phyloP scores from a whole-genome alignment of 2,329 filamentous ascomycete genomes.

The Dothiorella sarmentorum region DNA sequence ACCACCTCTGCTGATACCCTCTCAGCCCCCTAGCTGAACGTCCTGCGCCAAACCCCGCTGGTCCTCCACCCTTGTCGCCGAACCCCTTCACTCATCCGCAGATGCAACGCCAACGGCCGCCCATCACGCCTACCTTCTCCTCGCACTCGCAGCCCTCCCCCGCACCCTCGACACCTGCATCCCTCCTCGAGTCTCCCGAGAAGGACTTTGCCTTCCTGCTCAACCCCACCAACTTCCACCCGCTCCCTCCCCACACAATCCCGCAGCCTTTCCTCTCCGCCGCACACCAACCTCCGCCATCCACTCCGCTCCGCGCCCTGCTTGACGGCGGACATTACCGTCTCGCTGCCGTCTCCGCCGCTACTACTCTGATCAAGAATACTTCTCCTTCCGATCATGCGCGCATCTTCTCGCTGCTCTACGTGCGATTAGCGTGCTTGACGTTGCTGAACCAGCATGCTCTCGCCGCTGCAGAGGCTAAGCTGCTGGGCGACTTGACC shows the following conservation, averaged over 20 bases:
- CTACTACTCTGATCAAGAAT: slow-evolving; percentile 55
- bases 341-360: slow-evolving; percentile 67
- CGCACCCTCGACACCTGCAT: slow-evolving; percentile 23
- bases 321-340: slow-evolving; percentile 74
- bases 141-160: slow-evolving; percentile 23
- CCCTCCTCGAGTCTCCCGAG: slow-evolving; percentile 38
- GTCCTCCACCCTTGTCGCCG: background rate
- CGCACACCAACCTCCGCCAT: slow-evolving; percentile 56
- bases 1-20: slow-evolving; percentile 22
- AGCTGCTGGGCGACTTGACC: slow-evolving; percentile 59
- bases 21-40: slow-evolving; percentile 35
- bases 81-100: slow-evolving; percentile 16
- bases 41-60: background rate
- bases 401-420: slow-evolving; percentile 72
- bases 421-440: slow-evolving; percentile 77
- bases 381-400: slow-evolving; percentile 55
- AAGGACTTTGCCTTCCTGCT: slow-evolving; percentile 81
- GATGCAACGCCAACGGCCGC: slow-evolving; percentile 8
- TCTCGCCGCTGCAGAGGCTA: slow-evolving; percentile 58
- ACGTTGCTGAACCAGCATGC: slow-evolving; percentile 68
- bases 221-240: slow-evolving; percentile 77
- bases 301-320: slow-evolving; percentile 63
- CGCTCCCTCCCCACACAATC: slow-evolving; percentile 62
- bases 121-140: slow-evolving; percentile 20
- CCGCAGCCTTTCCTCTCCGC: slow-evolving; percentile 67